These are phyloP conservation scores for Pseudocercospora eumusae DNA, from an alignment of 2,329 filamentous ascomycete species.

Conservation along the genomic window DNA sequence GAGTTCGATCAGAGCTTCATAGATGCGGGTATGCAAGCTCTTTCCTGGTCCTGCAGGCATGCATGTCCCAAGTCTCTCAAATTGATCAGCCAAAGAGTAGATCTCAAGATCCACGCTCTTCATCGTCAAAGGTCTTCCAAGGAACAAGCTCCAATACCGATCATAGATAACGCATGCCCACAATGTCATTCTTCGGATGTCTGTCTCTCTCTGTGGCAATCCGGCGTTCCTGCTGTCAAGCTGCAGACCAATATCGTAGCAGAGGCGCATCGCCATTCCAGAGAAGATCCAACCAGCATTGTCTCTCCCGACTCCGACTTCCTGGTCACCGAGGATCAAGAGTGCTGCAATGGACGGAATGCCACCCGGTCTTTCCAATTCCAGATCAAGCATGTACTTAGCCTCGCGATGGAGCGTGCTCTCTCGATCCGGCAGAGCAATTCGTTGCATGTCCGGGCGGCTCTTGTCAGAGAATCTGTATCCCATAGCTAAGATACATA, in stretches of 20 bases:
- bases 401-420: slow-evolving; percentile 33
- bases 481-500: slow-evolving; percentile 34
- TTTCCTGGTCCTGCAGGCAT: slow-evolving; percentile 29
- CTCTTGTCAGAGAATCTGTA: slow-evolving; percentile 33
- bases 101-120: slow-evolving; percentile 33
- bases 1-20: slow-evolving; percentile 33
- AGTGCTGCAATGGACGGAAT: slow-evolving; percentile 33
- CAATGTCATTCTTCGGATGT: slow-evolving; percentile 32
- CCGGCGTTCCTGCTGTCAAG: slow-evolving; percentile 32
- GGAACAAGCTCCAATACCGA: slow-evolving; percentile 34
- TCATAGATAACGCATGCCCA: slow-evolving; percentile 36
- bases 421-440: slow-evolving; percentile 31
- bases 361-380: slow-evolving; percentile 31
- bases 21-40: slow-evolving; percentile 32
- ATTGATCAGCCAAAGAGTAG: slow-evolving; percentile 30
- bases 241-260: slow-evolving; percentile 34
- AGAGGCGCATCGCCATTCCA: slow-evolving; percentile 34
- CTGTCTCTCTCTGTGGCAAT: slow-evolving; percentile 30
- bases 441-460: slow-evolving; percentile 29
- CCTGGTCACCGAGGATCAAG: slow-evolving; percentile 31
- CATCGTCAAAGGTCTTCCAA: slow-evolving; percentile 34
- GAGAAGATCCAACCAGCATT: slow-evolving; percentile 35
- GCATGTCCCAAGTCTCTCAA: slow-evolving; percentile 32
- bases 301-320: slow-evolving; percentile 32
- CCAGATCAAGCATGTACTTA: slow-evolving; percentile 35